Conservation (phyloP, 1,139 yeast genomes). For the Schizosaccharomyces versatilis region DNA sequence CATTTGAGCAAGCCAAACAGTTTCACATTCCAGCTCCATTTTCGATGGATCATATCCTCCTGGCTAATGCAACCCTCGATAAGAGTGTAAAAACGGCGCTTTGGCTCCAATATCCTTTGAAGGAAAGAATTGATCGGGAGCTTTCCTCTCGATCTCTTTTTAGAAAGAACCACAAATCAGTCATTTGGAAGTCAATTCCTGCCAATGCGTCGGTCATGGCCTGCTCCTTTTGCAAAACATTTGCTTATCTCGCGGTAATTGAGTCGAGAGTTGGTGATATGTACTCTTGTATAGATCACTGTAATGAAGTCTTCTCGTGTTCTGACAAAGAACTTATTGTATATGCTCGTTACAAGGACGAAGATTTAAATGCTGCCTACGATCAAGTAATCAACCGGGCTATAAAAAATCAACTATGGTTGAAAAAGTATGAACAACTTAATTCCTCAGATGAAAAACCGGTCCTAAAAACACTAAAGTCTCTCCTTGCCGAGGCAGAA, state of each 20-base stretch:
- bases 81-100: conserved; percentile 17
- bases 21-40: not conserved
- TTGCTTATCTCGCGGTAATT: conserved; percentile 17
- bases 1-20: not conserved
- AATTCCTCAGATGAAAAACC: conserved; percentile 25
- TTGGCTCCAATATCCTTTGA: conserved; percentile 18
- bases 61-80: conserved; percentile 16
- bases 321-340: conserved; percentile 7
- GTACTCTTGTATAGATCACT: conserved; percentile 26
- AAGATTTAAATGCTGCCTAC: conserved; percentile 24
- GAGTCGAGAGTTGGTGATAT: conserved; percentile 12
- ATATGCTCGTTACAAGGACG: conserved; percentile 26
- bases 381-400: conserved; percentile 21
- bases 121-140: conserved; percentile 15
- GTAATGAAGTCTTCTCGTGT: conserved; percentile 18
- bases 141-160: conserved; percentile 12
- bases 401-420: conserved; percentile 33
- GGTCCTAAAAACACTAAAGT: conserved; percentile 26
- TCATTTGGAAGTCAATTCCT: conserved; percentile 10
- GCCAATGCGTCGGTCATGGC: conserved; percentile 11
- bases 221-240: conserved; percentile 16
- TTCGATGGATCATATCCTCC: not conserved
- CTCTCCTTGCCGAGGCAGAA: conserved; percentile 35
- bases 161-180: conserved; percentile 10
- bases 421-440: conserved; percentile 25